Evolutionary conservation across 805 yeast species (phyloP).

Genomic region (Candida piceae): DNA sequence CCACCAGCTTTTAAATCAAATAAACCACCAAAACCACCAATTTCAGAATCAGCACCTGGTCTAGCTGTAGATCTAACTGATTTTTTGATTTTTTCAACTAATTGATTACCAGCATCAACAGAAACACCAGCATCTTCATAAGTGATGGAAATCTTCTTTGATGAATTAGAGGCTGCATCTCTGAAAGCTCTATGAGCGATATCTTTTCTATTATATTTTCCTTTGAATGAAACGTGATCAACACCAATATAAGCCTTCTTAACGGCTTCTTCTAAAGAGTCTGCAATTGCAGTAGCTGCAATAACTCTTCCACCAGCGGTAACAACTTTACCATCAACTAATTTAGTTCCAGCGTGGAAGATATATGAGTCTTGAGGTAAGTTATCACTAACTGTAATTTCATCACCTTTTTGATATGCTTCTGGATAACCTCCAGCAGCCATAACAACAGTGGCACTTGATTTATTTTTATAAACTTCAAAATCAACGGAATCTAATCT

Average conservation of each 20-base stretch:
- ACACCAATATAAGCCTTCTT: conserved; percentile 84
- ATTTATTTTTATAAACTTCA: conserved; percentile 49
- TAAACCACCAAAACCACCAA: conserved; percentile 98
- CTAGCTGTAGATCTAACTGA: conserved; percentile 90
- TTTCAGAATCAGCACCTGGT: conserved; percentile 95
- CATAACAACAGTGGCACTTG: conserved; percentile 89
- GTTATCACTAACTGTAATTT: conserved; percentile 50
- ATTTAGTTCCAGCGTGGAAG: conserved; percentile 95
- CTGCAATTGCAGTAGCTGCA: conserved; percentile 85
- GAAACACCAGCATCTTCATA: conserved; percentile 97
- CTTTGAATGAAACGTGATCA: conserved; percentile 62
- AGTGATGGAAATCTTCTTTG: conserved; percentile 50
- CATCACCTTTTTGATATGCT: conserved; percentile 78
- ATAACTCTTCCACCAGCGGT: conserved; percentile 97
- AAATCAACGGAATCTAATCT: conserved; percentile 78
- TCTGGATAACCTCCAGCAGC: conserved; percentile 98
- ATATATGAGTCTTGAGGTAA: conserved; percentile 60
- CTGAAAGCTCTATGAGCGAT: conserved; percentile 96
- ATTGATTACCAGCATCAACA: conserved; percentile 88
- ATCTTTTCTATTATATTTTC: conserved; percentile 82
- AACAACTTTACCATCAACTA: conserved; percentile 52
- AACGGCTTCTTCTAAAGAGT: conserved; percentile 73
- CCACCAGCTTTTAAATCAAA: conserved; percentile 90
- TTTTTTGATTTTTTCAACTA: conserved; percentile 86
- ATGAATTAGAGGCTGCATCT: conserved; percentile 31